Base-by-base conservation (phyloP, 805 yeast genomes). In the Suhomyces kilbournensis region DNA sequence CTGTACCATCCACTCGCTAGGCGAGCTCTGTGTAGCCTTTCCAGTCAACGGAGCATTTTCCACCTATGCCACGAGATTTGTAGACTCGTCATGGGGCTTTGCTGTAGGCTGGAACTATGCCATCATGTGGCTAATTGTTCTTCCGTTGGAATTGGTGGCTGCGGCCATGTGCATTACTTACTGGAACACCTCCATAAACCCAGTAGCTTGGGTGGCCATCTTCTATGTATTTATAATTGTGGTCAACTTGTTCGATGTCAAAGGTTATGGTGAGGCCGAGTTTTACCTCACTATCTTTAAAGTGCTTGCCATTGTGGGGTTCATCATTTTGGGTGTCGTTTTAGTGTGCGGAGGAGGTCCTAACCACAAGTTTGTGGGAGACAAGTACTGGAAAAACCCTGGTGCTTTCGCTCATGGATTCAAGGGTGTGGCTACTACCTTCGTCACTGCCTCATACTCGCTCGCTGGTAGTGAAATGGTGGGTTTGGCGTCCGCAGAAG, bases 1-100 rank as follows among this genome's bases (percentile, higher is more conserved):
- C 65, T 75, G 79, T 55, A 83, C 83, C 50, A 80, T 84, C 58
- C 80, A 78, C 53, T 80, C 84, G n/a, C 77, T 83, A 57, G 88
- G 89, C 54, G 90, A 85, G 62, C 72, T 80, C 54, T 89, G 85
- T 56, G 82, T 81, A 51, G 74, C 67, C 48, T 64, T 63, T 64
- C 77, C 69, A 44, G 71, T 65, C 56, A 57, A 55, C 49, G 77
- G 77, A 23, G 72, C 77, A 3, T 72, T 72, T 53, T 68, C 71
- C n/a, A 65, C 72, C 43, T 71, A 66, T 54, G 73, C 74, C 22
- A 66, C 74, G 10, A 58, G 71, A 51, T 71, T 71, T 53, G 67
- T 71, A 14, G 74, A 69, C 53, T 59, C 72, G 7, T 67, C 72
- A 7, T 71, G 74, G 74, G 75, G 75, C 1, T 71, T 71, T 59